Evolutionary conservation across 768 basidiomycete genomes (phyloP).

Genomic region (Tylopilus sp.): DNA sequence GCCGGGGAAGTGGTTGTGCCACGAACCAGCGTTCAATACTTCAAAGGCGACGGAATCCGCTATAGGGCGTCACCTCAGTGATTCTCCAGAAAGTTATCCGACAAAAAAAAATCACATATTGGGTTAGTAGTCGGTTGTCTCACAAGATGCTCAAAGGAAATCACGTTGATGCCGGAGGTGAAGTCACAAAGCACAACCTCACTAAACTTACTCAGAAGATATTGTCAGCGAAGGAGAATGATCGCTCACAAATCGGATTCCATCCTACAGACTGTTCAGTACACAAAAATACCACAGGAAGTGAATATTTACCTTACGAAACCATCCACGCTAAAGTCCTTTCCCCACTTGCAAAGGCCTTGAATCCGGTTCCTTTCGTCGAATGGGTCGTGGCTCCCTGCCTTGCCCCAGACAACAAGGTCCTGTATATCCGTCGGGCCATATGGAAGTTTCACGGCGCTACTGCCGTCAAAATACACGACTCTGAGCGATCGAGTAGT

Average conservation of each 20-base stretch:
- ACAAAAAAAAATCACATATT: neutral
- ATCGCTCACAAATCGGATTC: slow-evolving; percentile 32
- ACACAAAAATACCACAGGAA: neutral
- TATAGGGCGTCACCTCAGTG: neutral
- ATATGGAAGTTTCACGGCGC: slow-evolving; percentile 40
- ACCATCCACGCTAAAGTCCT: slow-evolving; percentile 40
- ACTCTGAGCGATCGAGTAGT: slow-evolving; percentile 37
- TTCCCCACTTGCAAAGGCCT: slow-evolving; percentile 44
- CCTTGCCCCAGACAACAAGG: slow-evolving; percentile 42
- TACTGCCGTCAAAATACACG: slow-evolving; percentile 52
- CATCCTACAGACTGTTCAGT: slow-evolving; percentile 17
- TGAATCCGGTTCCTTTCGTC: slow-evolving; percentile 36
- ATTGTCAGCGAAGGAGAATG: neutral
- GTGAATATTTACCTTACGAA: slow-evolving; percentile 47
- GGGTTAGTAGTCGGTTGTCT: neutral
- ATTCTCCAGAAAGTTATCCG: neutral
- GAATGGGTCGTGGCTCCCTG: slow-evolving; percentile 13
- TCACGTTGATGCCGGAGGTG: slow-evolving; percentile 23
- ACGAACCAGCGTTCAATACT: slow-evolving; percentile 20
- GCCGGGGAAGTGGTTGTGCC: slow-evolving; percentile 36
- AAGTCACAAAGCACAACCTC: slow-evolving; percentile 38
- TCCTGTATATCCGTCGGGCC: slow-evolving; percentile 49
- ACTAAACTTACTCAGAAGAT: slow-evolving; percentile 16
- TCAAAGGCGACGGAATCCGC: neutral
- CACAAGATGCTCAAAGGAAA: slow-evolving; percentile 18